Conservation (phyloP, 2,329 filamentous ascomycete species). For the Fusarium nygamai region DNA sequence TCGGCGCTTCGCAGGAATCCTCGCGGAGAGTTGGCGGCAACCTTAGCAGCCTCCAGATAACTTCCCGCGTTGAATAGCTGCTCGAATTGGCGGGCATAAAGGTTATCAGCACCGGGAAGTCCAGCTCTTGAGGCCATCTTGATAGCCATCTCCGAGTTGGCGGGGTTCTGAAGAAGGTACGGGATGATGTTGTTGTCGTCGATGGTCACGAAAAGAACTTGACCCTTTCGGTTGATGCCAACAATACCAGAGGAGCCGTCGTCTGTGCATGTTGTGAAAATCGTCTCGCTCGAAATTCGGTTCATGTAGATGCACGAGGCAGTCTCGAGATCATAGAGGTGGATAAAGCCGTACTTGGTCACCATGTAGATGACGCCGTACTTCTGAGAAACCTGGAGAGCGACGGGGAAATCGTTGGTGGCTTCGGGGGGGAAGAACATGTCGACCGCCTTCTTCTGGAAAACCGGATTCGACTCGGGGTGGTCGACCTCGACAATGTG, state of each 20-base stretch:
- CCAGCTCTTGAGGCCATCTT: constrained; percentile 96
- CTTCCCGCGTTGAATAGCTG: constrained; percentile 82
- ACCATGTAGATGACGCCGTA: constrained; percentile 98
- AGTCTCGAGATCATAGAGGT: constrained; percentile 96
- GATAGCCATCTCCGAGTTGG: constrained; percentile 91
- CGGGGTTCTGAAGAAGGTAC: constrained; percentile 95
- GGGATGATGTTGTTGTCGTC: constrained; percentile 92
- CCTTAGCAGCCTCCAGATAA: constrained; percentile 90
- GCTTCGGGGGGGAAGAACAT: constrained; percentile 98
- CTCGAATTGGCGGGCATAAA: constrained; percentile 94
- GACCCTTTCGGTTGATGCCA: constrained; percentile 96
- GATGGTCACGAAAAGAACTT: constrained; percentile 92
- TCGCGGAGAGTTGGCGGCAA: constrained; percentile 94
- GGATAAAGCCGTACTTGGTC: constrained; percentile 99
- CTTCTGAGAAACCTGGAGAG: constrained; percentile 95
- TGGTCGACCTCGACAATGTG: constrained; percentile 99
- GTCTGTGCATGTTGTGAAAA: constrained; percentile 93
- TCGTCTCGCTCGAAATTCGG: constrained; percentile 98
- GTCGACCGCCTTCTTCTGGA: constrained; percentile 95
- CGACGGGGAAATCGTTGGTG: constrained; percentile 96
- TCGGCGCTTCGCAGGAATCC: constrained; percentile 94
- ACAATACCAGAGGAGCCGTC: constrained; percentile 87
- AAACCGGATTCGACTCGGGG: constrained; percentile 85
- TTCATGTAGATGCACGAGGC: constrained; percentile 99
- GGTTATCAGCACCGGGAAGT: constrained; percentile 90